phyloP scores from a whole-genome alignment of 176 grass and related monocot genomes.

The Aegilops tauschii region DNA sequence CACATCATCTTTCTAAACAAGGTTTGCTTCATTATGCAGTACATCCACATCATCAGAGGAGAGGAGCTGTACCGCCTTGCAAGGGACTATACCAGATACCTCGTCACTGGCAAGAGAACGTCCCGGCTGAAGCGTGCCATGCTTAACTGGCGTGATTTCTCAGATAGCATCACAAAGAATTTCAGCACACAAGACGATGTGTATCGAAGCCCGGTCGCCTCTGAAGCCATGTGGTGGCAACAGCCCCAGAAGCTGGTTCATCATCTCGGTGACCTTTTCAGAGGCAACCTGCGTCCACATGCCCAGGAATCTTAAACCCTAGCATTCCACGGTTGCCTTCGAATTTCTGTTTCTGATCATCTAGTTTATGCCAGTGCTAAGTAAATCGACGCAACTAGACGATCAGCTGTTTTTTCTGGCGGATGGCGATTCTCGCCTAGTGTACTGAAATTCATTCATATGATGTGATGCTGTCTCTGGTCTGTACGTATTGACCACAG shows the following conservation, averaged over 20 bases:
- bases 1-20: background rate
- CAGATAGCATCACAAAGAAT: conserved; percentile 29
- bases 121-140: conserved; percentile 52
- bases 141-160: conserved; percentile 46
- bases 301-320: conserved; percentile 23
- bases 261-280: conserved; percentile 29
- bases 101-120: conserved; percentile 65
- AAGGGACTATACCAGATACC: conserved; percentile 73
- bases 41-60: conserved; percentile 78
- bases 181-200: conserved; percentile 24
- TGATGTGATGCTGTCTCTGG: background rate
- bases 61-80: conserved; percentile 67
- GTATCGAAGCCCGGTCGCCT: conserved; percentile 18
- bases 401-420: background rate
- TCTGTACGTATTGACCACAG: background rate
- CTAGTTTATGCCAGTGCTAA: background rate
- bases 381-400: background rate
- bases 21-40: conserved; percentile 42
- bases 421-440: background rate
- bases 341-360: background rate
- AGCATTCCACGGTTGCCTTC: background rate
- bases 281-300: conserved; percentile 28
- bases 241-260: conserved; percentile 25
- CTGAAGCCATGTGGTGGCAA: conserved; percentile 45
- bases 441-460: background rate